phyloP scores from a whole-genome alignment of 345 rosid genomes.

The Acer negundo region DNA sequence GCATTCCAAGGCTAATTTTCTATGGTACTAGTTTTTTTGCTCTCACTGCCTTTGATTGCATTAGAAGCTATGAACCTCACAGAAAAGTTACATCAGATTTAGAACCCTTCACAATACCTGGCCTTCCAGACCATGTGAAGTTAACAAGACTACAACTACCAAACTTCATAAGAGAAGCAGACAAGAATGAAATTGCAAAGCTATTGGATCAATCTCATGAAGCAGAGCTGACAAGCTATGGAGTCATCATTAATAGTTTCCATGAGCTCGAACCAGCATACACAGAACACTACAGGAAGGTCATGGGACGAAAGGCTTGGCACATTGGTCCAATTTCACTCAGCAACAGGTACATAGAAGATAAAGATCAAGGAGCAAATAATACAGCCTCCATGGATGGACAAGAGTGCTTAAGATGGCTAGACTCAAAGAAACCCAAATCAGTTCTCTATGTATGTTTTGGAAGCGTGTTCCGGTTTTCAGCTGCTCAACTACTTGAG shows the following conservation, averaged over 20 bases:
- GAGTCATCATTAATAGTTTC: slow-evolving; percentile 9
- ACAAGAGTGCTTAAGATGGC: slow-evolving; percentile 40
- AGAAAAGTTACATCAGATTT: slow-evolving; percentile 15
- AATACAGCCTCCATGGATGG: not conserved
- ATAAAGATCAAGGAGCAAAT: slow-evolving; percentile 21
- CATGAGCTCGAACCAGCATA: not conserved
- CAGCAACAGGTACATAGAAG: slow-evolving; percentile 1
- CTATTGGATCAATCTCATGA: not conserved
- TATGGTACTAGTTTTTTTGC: not conserved
- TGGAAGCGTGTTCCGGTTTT: slow-evolving; percentile 33
- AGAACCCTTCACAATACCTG: not conserved
- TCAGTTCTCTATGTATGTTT: slow-evolving; percentile 43
- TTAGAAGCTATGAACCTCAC: not conserved
- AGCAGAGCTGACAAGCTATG: slow-evolving; percentile 16
- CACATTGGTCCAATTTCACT: not conserved
- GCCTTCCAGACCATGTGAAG: not conserved
- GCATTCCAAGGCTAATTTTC: slow-evolving; percentile 9
- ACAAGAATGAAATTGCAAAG: not conserved
- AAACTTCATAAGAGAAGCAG: not conserved
- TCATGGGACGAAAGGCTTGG: slow-evolving; percentile 1
- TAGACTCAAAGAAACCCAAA: slow-evolving; percentile 28
- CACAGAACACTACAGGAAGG: not conserved
- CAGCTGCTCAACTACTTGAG: slow-evolving; percentile 32
- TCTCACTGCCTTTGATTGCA: not conserved
- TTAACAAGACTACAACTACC: not conserved